A percentile compares a stretch with the other conserved stretches of the same genome.
Evolutionary conservation across 768 basidiomycete genomes (phyloP).

Genomic region (Pholiota conissans): DNA sequence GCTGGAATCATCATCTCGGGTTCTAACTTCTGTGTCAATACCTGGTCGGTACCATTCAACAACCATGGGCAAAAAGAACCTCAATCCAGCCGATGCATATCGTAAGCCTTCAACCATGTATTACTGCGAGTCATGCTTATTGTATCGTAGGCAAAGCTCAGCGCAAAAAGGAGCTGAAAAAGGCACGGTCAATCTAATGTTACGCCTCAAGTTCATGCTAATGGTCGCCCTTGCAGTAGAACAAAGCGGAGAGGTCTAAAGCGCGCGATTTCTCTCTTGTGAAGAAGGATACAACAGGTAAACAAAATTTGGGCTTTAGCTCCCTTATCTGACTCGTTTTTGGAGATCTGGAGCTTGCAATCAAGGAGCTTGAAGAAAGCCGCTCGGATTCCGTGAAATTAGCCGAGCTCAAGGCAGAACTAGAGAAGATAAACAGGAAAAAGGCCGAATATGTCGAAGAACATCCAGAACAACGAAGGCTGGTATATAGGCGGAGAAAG

Average conservation of each 20-base stretch:
- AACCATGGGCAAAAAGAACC: slow-evolving; percentile 80
- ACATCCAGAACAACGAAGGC: slow-evolving; percentile 88
- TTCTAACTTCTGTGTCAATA: not conserved
- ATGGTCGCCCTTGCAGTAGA: slow-evolving; percentile 59
- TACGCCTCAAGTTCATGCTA: slow-evolving; percentile 8
- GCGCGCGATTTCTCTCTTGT: slow-evolving; percentile 86
- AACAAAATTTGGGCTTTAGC: slow-evolving; percentile 9
- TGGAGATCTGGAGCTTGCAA: slow-evolving; percentile 80
- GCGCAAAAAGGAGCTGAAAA: slow-evolving; percentile 94
- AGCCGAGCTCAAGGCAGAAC: slow-evolving; percentile 69
- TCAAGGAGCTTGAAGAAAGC: slow-evolving; percentile 60
- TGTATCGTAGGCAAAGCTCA: slow-evolving; percentile 76
- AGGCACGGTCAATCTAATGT: slow-evolving; percentile 47
- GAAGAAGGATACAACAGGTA: slow-evolving; percentile 91
- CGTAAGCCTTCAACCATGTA: slow-evolving; percentile 51
- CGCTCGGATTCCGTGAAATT: slow-evolving; percentile 63
- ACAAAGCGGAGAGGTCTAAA: slow-evolving; percentile 84
- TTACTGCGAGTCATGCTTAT: slow-evolving; percentile 1
- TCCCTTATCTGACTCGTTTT: slow-evolving; percentile 3
- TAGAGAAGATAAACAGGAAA: slow-evolving; percentile 78
- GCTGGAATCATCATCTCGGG: slow-evolving; percentile 7
- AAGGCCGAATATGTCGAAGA: slow-evolving; percentile 92
- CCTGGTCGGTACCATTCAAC: not conserved
- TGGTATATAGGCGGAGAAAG: slow-evolving; percentile 69
- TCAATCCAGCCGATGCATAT: slow-evolving; percentile 94